These are phyloP conservation scores for Ophiostoma ulmi DNA, from an alignment of 2,329 filamentous ascomycete genomes.

Conservation along the genomic window DNA sequence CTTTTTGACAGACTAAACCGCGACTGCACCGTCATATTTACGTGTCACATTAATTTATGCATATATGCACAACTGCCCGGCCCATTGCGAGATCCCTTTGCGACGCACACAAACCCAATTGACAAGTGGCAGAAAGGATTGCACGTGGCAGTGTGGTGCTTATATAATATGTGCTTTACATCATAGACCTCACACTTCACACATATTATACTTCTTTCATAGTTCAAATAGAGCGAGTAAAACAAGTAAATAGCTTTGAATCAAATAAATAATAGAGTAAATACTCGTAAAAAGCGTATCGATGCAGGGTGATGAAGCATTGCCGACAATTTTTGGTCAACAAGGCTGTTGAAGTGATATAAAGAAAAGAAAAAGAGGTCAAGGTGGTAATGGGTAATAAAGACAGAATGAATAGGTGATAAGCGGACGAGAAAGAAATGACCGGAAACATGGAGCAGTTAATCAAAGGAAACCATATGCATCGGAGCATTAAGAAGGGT, in stretches of 20 bases:
- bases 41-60: not conserved
- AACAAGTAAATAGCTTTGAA: not conserved
- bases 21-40: not conserved
- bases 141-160: not conserved
- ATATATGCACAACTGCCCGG: not conserved
- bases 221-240: not conserved
- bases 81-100: not conserved
- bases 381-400: not conserved
- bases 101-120: not conserved
- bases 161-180: not conserved
- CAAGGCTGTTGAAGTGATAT: not conserved
- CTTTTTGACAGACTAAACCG: not conserved
- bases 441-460: not conserved
- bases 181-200: no score
- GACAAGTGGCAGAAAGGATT: not conserved
- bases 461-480: not conserved
- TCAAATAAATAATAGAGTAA: not conserved
- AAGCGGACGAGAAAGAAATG: not conserved
- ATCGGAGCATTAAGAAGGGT: conserved; percentile 1
- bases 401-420: not conserved
- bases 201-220: not conserved
- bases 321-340: not conserved
- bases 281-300: not conserved
- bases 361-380: not conserved
- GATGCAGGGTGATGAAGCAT: not conserved